Percentiles rank a stretch among this genome's conserved stretches.
phyloP scores from a whole-genome alignment of 805 yeast species.

The Yamadazyma insecticola region DNA sequence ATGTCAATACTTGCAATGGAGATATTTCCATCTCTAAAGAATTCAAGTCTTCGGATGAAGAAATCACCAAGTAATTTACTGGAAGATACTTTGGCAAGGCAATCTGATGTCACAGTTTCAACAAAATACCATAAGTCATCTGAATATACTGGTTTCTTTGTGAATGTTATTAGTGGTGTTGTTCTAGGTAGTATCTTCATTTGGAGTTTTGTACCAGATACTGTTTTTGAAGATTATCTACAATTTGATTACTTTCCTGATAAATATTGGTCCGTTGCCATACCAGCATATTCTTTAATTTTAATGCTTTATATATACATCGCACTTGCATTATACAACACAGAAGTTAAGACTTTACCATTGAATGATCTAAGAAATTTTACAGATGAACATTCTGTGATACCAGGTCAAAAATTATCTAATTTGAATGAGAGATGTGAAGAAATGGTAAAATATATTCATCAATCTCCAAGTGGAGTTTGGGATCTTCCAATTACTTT shows the following conservation, averaged over 20 bases:
- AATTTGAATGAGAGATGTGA: too few relatives aligned
- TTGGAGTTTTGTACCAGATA: conserved; percentile 75
- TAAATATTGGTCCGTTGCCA: conserved; percentile 83
- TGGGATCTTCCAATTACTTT: conserved; percentile 76
- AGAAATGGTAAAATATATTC: conserved; percentile 35
- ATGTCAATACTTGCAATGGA: not conserved
- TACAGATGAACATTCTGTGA: conserved; percentile 58
- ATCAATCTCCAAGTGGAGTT: conserved; percentile 72
- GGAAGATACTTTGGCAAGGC: conserved; percentile 55
- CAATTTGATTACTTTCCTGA: conserved; percentile 77
- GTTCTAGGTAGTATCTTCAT: conserved; percentile 51
- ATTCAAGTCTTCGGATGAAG: not conserved
- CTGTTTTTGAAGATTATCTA: conserved; percentile 40
- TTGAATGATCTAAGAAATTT: conserved; percentile 59
- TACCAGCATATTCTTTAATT: conserved; percentile 69
- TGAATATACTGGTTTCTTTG: conserved; percentile 86
- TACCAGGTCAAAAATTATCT: conserved; percentile 14
- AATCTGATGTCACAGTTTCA: conserved; percentile 57
- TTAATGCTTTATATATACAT: conserved; percentile 69
- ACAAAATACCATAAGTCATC: conserved; percentile 52
- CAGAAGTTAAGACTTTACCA: conserved; percentile 64
- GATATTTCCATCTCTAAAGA: not conserved
- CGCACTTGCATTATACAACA: conserved; percentile 65
- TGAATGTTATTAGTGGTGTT: conserved; percentile 63
- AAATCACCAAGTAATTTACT: not conserved